These are phyloP conservation scores for Hyphodiscus hymeniophilus DNA, from an alignment of 495 filamentous ascomycete species.

Conservation along the genomic window DNA sequence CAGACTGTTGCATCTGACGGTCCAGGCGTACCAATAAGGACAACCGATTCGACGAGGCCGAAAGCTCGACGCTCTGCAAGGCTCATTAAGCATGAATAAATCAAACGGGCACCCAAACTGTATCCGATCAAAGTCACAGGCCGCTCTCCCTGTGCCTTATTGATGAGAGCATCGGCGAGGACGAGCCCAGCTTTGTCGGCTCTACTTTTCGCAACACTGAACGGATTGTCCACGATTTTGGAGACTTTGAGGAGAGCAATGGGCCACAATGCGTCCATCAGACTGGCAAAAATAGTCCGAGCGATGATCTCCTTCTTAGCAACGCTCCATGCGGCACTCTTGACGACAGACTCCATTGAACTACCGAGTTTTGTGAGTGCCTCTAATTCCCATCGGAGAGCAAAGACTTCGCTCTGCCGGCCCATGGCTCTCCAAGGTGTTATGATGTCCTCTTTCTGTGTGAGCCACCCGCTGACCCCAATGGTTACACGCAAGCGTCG, in stretches of 20 bases:
- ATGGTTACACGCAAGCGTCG: constrained; percentile 75
- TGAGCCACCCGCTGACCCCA: constrained; percentile 76
- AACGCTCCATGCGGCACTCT: constrained; percentile 65
- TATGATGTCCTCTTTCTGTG: constrained; percentile 57
- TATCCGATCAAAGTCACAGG: constrained; percentile 85
- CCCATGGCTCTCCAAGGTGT: constrained; percentile 72
- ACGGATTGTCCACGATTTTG: constrained; percentile 82
- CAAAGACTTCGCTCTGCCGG: constrained; percentile 66
- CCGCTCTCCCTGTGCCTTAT: constrained; percentile 80
- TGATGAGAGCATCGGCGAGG: constrained; percentile 82
- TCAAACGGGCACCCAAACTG: constrained; percentile 81
- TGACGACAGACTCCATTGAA: constrained; percentile 64
- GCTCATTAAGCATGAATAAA: constrained; percentile 70
- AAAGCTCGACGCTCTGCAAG: constrained; percentile 74
- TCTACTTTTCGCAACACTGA: constrained; percentile 70
- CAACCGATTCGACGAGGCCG: constrained; percentile 76
- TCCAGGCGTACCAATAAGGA: constrained; percentile 75
- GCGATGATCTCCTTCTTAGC: constrained; percentile 68
- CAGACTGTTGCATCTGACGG: constrained; percentile 49
- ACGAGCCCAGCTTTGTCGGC: constrained; percentile 82
- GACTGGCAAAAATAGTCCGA: constrained; percentile 54
- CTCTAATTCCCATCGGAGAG: constrained; percentile 76
- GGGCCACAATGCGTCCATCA: constrained; percentile 69
- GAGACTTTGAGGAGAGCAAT: constrained; percentile 68
- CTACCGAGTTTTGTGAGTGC: constrained; percentile 68